Conservation (phyloP, 164 flowering plant genomes). For the Echeveria elegans region DNA sequence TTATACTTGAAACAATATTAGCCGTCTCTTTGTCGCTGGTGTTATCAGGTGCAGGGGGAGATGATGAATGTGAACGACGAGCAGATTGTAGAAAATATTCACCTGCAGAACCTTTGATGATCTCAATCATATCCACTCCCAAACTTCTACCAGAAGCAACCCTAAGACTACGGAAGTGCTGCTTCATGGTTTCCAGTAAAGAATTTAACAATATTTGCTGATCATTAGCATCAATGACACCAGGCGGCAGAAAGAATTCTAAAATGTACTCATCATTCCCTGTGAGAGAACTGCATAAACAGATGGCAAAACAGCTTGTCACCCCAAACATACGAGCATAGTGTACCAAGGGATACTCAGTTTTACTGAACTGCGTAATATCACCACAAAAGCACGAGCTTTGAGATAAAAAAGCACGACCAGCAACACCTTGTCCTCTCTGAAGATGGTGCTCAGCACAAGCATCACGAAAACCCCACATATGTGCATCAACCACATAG, state of each 20-base stretch:
- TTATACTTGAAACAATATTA: background rate
- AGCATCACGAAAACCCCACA: slow-evolving; percentile 96
- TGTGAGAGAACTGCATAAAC: slow-evolving; percentile 62
- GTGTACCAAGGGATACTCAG: slow-evolving; percentile 7
- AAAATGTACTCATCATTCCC: slow-evolving; percentile 83
- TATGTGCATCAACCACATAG: slow-evolving; percentile 82
- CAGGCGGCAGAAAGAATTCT: slow-evolving; percentile 84
- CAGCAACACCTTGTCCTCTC: slow-evolving; percentile 38
- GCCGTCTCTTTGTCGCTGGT: background rate
- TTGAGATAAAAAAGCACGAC: slow-evolving; percentile 49
- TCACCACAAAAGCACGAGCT: slow-evolving; percentile 4
- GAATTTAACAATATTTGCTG: slow-evolving; percentile 52
- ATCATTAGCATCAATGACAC: slow-evolving; percentile 29
- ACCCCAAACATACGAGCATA: slow-evolving; percentile 46
- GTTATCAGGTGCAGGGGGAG: slow-evolving; percentile 12
- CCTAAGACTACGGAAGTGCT: slow-evolving; percentile 57
- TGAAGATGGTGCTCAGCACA: slow-evolving; percentile 8
- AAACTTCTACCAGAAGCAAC: slow-evolving; percentile 52
- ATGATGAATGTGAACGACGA: slow-evolving; percentile 17
- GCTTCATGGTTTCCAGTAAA: slow-evolving; percentile 58
- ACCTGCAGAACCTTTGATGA: slow-evolving; percentile 31
- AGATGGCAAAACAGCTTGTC: slow-evolving; percentile 67
- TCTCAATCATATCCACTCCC: slow-evolving; percentile 42
- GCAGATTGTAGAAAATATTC: slow-evolving; percentile 13
- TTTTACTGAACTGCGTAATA: slow-evolving; percentile 1